Conservation (phyloP, 129 eudicot genomes). For the Chrysanthemum lavandulifolium region DNA sequence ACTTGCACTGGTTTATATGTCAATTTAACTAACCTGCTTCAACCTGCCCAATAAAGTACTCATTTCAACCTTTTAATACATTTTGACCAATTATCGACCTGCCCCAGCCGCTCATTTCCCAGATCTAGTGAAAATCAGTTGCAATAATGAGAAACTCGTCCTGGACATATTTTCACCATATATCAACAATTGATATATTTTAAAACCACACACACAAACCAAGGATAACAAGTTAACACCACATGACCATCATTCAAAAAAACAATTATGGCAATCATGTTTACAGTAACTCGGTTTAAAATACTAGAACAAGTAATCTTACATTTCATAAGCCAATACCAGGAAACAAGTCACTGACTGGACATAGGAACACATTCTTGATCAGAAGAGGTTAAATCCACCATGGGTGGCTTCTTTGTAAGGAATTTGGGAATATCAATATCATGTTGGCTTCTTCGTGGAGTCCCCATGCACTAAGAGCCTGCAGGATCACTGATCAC, state of each 20-base stretch:
- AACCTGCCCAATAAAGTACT: too few relatives aligned
- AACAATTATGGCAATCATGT: conserved; percentile 3
- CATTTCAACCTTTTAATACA: too few relatives aligned
- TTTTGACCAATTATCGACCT: too few relatives aligned
- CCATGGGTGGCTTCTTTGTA: conserved; percentile 4
- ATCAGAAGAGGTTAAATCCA: conserved; percentile 41
- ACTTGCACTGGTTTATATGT: too few relatives aligned
- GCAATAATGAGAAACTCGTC: too few relatives aligned
- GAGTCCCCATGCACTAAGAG: conserved; percentile 34
- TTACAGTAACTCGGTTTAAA: conserved; percentile 1
- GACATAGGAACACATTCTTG: conserved; percentile 57
- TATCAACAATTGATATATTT: too few relatives aligned
- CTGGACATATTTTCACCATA: too few relatives aligned
- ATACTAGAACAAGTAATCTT: background rate
- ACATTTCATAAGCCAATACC: conserved; percentile 5
- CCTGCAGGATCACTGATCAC: conserved; percentile 72
- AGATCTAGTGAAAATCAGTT: too few relatives aligned
- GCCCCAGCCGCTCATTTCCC: too few relatives aligned
- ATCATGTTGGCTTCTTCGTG: too few relatives aligned
- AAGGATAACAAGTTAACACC: conserved; percentile 1
- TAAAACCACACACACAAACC: too few relatives aligned
- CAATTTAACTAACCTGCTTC: too few relatives aligned
- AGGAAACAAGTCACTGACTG: conserved; percentile 38
- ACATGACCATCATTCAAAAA: background rate
- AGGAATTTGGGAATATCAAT: conserved; percentile 28